Evolutionary conservation across 345 rosid species (phyloP).

Genomic region (Lepidium africanum): DNA sequence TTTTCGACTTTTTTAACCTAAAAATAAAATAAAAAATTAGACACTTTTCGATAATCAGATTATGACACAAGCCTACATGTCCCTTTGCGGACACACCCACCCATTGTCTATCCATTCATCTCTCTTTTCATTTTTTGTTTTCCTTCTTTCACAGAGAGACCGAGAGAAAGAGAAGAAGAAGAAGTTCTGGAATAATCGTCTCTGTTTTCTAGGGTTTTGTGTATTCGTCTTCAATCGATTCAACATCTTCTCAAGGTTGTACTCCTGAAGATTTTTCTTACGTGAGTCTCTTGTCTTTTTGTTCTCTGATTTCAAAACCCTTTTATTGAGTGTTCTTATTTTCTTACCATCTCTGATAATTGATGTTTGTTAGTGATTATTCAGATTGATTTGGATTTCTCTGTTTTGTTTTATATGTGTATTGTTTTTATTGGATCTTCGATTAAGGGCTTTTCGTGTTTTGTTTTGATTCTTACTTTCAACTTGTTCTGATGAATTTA

Average conservation of each 20-base stretch:
- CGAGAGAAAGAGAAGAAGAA: neutral
- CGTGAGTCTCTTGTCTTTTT: constrained; percentile 30
- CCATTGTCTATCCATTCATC: constrained; percentile 41
- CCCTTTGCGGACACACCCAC: constrained; percentile 38
- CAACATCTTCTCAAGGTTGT: neutral
- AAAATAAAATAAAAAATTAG: neutral
- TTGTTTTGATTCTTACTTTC: neutral
- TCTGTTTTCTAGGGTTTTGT: constrained; percentile 22
- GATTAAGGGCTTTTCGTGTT: neutral
- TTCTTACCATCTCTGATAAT: neutral
- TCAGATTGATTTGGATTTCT: neutral
- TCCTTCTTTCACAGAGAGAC: neutral
- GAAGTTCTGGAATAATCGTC: neutral
- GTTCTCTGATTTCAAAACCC: neutral
- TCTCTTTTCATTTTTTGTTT: neutral
- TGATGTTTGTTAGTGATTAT: neutral
- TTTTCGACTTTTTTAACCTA: neutral
- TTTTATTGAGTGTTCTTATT: neutral
- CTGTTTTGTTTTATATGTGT: neutral
- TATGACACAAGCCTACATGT: constrained; percentile 38
- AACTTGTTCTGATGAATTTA: neutral
- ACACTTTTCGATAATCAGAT: constrained; percentile 45
- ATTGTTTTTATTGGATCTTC: constrained; percentile 22
- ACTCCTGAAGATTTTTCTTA: constrained; percentile 8
- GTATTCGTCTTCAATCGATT: neutral